Evolutionary conservation across 1,284 basidiomycete genomes (phyloP), one percentile per base, ranked within the genome.

Genomic region (Golubevia pallescens): DNA sequence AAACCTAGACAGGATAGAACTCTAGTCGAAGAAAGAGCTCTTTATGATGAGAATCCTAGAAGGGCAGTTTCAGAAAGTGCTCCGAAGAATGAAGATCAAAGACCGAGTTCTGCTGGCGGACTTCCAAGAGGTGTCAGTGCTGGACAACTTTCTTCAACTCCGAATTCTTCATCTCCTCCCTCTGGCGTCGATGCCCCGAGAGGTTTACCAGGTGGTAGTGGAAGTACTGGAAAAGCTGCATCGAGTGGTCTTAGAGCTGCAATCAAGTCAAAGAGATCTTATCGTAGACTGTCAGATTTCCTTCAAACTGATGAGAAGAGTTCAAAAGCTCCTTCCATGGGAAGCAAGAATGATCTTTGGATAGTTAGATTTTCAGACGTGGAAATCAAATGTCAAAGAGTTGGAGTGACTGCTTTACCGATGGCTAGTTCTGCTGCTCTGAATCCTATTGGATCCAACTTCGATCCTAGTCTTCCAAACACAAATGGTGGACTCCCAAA

Each of bases 341-440:
- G 82, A 2, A 78, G 73, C 62, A 86, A 86, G 87, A 92, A 92
- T 80, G 95, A 98, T 76, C 82, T 95, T 60, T 99, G 96, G 96
- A 88, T 96, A 62, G 93, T 99, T 0, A 90, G 91, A 13, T 98
- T 99, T 87, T 95, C 95, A 63, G 96, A 99, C 83, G 95, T 99
- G 57, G 92, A 95, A 10, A 87, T 99, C 56, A 89, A 94, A 60
- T 98, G 95, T 85, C 93, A 95, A 80, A 89, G 93, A 61, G 92
- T 91, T 1, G 96, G 96, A 8, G 92, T 92, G 7, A 99, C 96
- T 0, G 92, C 91, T 3, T 85, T 97, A 58, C 94, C 95, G 0
- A 87, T 97, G 66, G 92, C 91, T 7, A 89, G 92, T 6, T n/a
- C n/a, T n/a, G n/a, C n/a, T n/a, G n/a, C n/a, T n/a, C n/a, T n/a